phyloP scores from a whole-genome alignment of 495 filamentous ascomycete species.

The Neurospora discreta region DNA sequence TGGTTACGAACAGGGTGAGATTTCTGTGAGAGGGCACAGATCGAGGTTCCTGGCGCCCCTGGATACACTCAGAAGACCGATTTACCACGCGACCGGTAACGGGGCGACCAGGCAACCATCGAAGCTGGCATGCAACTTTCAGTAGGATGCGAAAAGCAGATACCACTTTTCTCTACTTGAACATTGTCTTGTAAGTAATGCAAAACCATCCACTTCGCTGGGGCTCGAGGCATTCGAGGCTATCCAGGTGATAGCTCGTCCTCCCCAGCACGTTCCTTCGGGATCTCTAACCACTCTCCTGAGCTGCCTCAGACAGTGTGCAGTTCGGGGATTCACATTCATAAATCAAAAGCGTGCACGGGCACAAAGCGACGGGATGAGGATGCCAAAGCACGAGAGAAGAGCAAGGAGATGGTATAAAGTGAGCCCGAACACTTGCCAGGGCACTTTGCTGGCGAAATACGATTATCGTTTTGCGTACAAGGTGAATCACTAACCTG shows the following conservation, averaged over 20 bases:
- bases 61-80: background rate
- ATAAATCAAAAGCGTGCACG: background rate
- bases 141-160: background rate
- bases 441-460: background rate
- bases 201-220: background rate
- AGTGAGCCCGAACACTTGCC: background rate
- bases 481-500: conserved; percentile 47
- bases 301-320: background rate
- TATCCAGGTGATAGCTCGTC: background rate
- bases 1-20: background rate
- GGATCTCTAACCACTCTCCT: background rate
- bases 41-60: background rate
- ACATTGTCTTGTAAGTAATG: background rate
- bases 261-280: background rate
- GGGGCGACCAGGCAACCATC: background rate
- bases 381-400: background rate
- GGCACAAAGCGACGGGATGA: background rate
- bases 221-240: background rate
- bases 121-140: background rate
- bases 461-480: background rate
- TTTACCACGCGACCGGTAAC: background rate
- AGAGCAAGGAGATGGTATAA: background rate
- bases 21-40: background rate
- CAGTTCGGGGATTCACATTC: background rate
- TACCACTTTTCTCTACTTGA: background rate